Evolutionary conservation across 495 filamentous ascomycete species (phyloP).

Genomic region (Hypoxylon trugodes): DNA sequence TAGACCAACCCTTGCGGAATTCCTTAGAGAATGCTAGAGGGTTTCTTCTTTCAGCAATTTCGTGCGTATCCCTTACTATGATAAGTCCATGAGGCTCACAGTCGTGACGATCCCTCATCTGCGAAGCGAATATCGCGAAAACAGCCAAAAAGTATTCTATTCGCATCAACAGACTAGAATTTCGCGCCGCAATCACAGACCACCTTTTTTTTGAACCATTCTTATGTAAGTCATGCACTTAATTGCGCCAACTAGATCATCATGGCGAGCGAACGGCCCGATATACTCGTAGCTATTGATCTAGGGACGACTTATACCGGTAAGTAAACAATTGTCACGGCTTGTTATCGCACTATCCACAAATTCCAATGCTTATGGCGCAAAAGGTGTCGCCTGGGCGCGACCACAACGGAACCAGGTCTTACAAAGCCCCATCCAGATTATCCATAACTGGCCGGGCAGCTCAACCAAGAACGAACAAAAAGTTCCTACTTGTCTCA

Average conservation of each 20-base stretch:
- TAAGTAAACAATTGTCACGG: conserved; percentile 35
- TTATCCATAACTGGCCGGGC: conserved; percentile 70
- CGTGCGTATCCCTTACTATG: too few relatives aligned
- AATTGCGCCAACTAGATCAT: neutral
- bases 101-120: neutral
- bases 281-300: conserved; percentile 68
- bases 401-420: conserved; percentile 22
- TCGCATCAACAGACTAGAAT: neutral
- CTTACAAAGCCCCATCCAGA: conserved; percentile 57
- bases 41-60: neutral
- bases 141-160: neutral
- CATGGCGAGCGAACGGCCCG: conserved; percentile 48
- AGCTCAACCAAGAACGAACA: conserved; percentile 58
- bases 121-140: neutral
- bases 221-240: conserved; percentile 25
- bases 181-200: neutral
- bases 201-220: neutral
- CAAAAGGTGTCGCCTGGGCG: conserved; percentile 31
- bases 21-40: neutral
- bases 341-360: conserved; percentile 1
- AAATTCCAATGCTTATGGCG: neutral
- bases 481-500: conserved; percentile 67
- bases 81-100: conserved; percentile 17
- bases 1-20: neutral
- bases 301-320: conserved; percentile 71